phyloP scores from a whole-genome alignment of 2,329 filamentous ascomycete genomes.

The Talaromyces sp. region DNA sequence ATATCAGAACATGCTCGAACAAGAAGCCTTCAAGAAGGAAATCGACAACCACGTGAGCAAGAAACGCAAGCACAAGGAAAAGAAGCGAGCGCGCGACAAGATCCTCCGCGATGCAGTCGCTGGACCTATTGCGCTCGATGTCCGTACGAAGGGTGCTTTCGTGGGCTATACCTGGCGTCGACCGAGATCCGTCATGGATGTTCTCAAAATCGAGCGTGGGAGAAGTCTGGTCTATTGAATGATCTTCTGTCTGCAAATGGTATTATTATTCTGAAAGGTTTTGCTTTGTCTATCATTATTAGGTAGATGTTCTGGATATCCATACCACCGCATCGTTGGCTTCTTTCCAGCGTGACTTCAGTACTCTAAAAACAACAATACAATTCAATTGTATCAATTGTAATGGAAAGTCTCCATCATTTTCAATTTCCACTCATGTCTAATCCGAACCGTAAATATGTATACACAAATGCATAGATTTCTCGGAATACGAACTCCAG shows the following conservation, averaged over 20 bases:
- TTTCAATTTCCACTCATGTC: background rate
- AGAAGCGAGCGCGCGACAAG: constrained; percentile 78
- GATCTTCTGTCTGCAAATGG: background rate
- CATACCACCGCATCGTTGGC: background rate
- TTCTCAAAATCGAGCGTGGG: constrained; percentile 34
- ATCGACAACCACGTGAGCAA: constrained; percentile 38
- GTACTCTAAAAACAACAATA: background rate
- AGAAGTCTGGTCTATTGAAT: constrained; percentile 20
- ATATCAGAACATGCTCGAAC: background rate
- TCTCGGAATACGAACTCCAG: background rate
- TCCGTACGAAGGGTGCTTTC: constrained; percentile 80
- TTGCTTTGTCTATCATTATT: background rate
- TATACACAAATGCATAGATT: background rate
- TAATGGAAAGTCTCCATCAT: background rate
- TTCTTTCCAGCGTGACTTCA: background rate
- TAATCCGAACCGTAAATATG: background rate
- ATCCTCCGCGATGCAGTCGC: constrained; percentile 69
- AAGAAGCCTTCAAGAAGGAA: constrained; percentile 15
- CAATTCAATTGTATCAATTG: too few relatives aligned
- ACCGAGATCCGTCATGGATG: constrained; percentile 36
- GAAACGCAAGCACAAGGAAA: constrained; percentile 60
- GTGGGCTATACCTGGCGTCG: constrained; percentile 80
- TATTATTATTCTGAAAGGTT: background rate
- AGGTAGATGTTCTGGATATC: background rate
- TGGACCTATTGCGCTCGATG: constrained; percentile 66